Conservation (phyloP, 805 yeast species). For the Myxozyma udenii region DNA sequence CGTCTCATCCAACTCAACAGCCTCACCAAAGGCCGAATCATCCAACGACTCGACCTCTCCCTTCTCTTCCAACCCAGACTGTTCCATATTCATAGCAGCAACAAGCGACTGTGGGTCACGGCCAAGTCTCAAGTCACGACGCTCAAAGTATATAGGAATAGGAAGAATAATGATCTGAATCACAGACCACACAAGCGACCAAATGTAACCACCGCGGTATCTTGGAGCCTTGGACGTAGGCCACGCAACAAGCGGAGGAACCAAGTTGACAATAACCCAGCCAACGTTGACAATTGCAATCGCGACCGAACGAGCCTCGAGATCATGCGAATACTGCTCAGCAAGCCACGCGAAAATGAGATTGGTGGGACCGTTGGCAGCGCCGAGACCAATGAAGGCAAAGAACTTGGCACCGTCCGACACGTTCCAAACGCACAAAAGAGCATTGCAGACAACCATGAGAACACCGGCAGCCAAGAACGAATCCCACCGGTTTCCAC, state of each 20-base stretch:
- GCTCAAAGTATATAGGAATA: conserved; percentile 10
- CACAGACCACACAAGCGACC: conserved; percentile 12
- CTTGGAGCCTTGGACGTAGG: conserved; percentile 13
- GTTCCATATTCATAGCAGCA: not conserved
- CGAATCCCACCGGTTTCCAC: conserved; percentile 21
- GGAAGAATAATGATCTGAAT: conserved; percentile 9
- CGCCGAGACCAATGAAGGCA: conserved; percentile 43
- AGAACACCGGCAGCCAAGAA: conserved; percentile 16
- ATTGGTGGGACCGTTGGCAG: conserved; percentile 27
- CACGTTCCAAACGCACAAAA: conserved; percentile 56
- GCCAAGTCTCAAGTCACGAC: conserved; percentile 14
- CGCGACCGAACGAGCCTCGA: conserved; percentile 22
- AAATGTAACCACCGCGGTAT: conserved; percentile 17
- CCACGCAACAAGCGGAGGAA: conserved; percentile 25
- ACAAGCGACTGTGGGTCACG: not conserved
- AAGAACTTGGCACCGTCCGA: conserved; percentile 57
- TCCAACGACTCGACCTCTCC: not conserved
- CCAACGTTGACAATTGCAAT: conserved; percentile 27
- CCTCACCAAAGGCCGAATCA: not conserved
- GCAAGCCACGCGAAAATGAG: conserved; percentile 27
- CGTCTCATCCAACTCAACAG: too few species aligned
- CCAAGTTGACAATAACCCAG: conserved; percentile 23
- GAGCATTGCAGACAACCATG: conserved; percentile 38
- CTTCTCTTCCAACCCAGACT: not conserved
- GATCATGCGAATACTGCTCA: conserved; percentile 18